Evolutionary conservation across 139 green algal genomes (phyloP).

Genomic region (Chlorella sp.): DNA sequence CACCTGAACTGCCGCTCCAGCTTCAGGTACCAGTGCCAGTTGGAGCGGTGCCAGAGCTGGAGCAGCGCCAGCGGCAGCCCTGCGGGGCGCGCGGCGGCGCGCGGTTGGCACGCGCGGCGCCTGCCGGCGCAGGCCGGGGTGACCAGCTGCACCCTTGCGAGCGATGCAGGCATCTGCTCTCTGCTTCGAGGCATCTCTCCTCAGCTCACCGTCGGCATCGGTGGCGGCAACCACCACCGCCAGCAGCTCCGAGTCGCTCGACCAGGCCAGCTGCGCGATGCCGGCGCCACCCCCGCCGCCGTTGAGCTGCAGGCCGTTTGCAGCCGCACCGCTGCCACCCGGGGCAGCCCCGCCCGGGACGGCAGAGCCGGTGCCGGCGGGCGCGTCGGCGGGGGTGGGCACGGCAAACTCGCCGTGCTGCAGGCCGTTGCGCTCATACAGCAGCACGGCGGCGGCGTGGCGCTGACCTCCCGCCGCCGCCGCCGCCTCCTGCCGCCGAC

Average conservation of each 20-base stretch:
- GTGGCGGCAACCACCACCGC: conserved; percentile 56
- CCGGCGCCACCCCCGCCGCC: too few species aligned
- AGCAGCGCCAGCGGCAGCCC: conserved; percentile 27
- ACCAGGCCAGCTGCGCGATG: conserved; percentile 68
- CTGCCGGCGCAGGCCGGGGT: background rate
- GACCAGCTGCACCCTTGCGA: too few species aligned
- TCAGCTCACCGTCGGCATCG: conserved; percentile 1
- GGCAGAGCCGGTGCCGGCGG: too few species aligned
- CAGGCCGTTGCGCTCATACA: conserved; percentile 94
- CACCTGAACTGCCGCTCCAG: conserved; percentile 59
- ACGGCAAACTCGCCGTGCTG: conserved; percentile 82
- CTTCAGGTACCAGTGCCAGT: conserved; percentile 98
- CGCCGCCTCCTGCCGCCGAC: conserved; percentile 9
- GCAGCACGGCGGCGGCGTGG: conserved; percentile 47
- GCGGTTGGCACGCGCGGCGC: background rate
- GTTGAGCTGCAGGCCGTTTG: too few species aligned
- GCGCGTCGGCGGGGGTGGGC: conserved; percentile 2
- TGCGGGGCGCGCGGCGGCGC: background rate
- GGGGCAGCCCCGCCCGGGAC: too few species aligned
- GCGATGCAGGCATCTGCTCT: too few species aligned
- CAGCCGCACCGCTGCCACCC: too few species aligned
- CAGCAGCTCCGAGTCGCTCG: conserved; percentile 81
- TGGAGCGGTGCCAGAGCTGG: conserved; percentile 92
- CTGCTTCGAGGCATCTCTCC: too few species aligned
- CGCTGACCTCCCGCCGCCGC: background rate